Conservation (phyloP, 2,329 filamentous ascomycete species). For the Mariannaea elegans region DNA sequence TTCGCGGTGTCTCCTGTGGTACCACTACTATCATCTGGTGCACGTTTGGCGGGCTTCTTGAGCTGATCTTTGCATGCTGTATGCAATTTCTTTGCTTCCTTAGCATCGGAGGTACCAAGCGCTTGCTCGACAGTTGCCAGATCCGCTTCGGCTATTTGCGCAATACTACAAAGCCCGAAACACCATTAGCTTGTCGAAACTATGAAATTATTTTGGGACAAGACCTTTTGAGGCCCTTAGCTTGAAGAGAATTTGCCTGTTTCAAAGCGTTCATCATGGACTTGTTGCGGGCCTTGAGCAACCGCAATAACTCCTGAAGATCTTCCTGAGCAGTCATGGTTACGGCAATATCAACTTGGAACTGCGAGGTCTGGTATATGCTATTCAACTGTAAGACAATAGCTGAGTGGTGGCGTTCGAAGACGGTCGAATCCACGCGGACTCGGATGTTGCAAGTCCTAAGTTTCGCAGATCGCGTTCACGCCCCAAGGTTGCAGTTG, state of each 20-base stretch:
- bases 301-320: conserved; percentile 67
- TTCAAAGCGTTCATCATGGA: conserved; percentile 68
- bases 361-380: not conserved
- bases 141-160: conserved; percentile 62
- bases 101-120: conserved; percentile 52
- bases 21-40: conserved; percentile 33
- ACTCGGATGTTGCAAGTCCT: conserved; percentile 28
- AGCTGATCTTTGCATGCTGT: conserved; percentile 63
- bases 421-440: not conserved
- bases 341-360: not conserved
- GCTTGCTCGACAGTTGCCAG: conserved; percentile 55
- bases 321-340: conserved; percentile 67
- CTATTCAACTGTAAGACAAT: not conserved
- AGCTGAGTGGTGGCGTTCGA: not conserved
- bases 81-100: conserved; percentile 60
- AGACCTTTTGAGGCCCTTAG: conserved; percentile 63
- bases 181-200: not conserved
- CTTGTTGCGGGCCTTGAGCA: conserved; percentile 67
- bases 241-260: conserved; percentile 66
- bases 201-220: not conserved
- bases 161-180: conserved; percentile 51
- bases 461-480: conserved; percentile 17
- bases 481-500: conserved; percentile 9
- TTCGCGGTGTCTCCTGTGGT: conserved; percentile 36
- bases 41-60: conserved; percentile 50